phyloP scores from a whole-genome alignment of 306 rosid species.

The Lathyrus aphaca region DNA sequence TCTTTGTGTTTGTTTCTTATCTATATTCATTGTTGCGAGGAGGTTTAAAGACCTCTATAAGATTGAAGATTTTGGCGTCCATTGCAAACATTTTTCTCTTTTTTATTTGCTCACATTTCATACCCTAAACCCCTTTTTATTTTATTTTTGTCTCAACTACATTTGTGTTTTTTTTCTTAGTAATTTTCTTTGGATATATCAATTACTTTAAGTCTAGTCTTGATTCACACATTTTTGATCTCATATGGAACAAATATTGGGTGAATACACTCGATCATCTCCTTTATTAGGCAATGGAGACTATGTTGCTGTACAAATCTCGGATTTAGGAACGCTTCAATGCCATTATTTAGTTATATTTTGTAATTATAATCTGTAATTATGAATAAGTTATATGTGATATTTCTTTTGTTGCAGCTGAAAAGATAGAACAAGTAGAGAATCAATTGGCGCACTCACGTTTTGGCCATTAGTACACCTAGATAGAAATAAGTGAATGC shows the following conservation, averaged over 20 bases:
- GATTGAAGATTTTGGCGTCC: too few species aligned
- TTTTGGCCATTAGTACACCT: constrained; percentile 70
- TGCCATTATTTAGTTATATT: neutral
- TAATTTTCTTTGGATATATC: constrained; percentile 90
- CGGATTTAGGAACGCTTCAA: constrained; percentile 70
- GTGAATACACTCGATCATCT: too few species aligned
- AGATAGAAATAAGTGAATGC: constrained; percentile 79
- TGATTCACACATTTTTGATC: too few species aligned
- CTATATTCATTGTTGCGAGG: too few species aligned
- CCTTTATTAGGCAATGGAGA: constrained; percentile 93
- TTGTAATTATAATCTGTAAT: constrained; percentile 1
- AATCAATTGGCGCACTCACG: too few species aligned
- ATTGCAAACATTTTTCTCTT: constrained; percentile 41
- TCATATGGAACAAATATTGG: too few species aligned
- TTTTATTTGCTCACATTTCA: neutral
- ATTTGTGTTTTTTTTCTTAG: constrained; percentile 53
- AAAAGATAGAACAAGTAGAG: constrained; percentile 94
- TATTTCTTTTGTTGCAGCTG: constrained; percentile 62
- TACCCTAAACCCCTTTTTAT: neutral
- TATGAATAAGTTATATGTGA: constrained; percentile 24
- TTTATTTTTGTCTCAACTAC: constrained; percentile 18
- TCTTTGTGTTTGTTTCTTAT: too few species aligned
- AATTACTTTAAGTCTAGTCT: constrained; percentile 93
- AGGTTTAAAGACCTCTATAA: too few species aligned
- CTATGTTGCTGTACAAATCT: constrained; percentile 93